Evolutionary conservation across 176 grass and related monocot species (phyloP).

Genomic region (Ensete glaucum): DNA sequence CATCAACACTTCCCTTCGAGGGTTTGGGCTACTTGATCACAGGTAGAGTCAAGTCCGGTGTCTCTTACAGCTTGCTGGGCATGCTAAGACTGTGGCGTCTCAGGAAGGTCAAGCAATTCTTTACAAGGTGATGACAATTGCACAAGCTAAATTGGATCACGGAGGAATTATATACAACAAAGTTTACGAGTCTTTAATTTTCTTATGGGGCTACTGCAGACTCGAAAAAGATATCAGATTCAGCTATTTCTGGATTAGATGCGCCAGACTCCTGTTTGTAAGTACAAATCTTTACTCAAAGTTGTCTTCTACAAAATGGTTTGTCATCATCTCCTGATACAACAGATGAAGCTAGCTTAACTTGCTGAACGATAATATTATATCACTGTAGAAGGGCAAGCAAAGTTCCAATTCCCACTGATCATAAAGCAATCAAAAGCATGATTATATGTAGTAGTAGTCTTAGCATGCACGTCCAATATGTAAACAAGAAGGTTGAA

Average conservation of each 20-base stretch:
- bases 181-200: neutral
- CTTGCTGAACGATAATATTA: too few relatives aligned
- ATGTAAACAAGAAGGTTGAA: neutral
- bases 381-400: too few relatives aligned
- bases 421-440: too few relatives aligned
- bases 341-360: neutral
- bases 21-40: conserved; percentile 63
- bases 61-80: conserved; percentile 59
- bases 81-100: conserved; percentile 83
- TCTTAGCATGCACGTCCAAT: too few relatives aligned
- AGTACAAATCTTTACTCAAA: neutral
- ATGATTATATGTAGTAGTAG: too few relatives aligned
- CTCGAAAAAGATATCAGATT: conserved; percentile 95
- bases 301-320: neutral
- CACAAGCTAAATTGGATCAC: neutral
- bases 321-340: neutral
- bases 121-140: conserved; percentile 52
- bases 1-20: conserved; percentile 79
- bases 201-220: conserved; percentile 13
- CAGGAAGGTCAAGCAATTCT: conserved; percentile 79
- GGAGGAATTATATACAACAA: neutral
- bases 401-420: too few relatives aligned
- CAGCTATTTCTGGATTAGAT: conserved; percentile 97
- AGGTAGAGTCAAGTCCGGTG: conserved; percentile 41
- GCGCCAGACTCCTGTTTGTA: conserved; percentile 35